Evolutionary conservation across 148 eudicot genomes (phyloP), one percentile per base, ranked within the genome.

Genomic region (Beta vulgaris): DNA sequence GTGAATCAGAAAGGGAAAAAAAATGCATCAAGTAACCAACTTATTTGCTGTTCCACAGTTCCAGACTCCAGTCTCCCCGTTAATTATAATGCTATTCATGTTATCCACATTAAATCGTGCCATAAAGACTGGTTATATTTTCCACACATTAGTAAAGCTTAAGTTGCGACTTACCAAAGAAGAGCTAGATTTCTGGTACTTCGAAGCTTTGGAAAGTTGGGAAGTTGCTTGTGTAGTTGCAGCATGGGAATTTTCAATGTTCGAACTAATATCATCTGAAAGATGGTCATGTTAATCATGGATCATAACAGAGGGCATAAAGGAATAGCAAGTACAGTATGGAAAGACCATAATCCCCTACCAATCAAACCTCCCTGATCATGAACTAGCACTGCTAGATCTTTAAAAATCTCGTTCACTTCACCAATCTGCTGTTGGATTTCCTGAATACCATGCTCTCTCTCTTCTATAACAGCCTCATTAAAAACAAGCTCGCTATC

Each of bases 321-420:
- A 71, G 28, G 13, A 25, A 32, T 83, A 39, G 18, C 39, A 57
- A 74, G 66, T 71, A 16, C n/a, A 16, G 1, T 43, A 16, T 21
- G n/a, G 51, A 61, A 51, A 39, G 43, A 4, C 48, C 14, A 64
- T 21, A 16, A 11, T 54, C 40, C 82, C 66, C 66, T 73, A 89
- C 97, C 97, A 40, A 91, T 91, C 85, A 91, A 76, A 72, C 75
- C 76, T 81, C 97, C 93, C 84, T 91, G 97, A 71, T 91, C 93
- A 73, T 89, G 91, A 44, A 91, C 97, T 49, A 91, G 84, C 42
- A 89, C 97, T 29, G 91, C 93, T 25, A 91, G 87, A 78, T 91
- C 97, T 77, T 91, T 91, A 79, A 91, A 86, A 43, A 91, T 91
- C 77, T 89, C 97, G 53, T 91, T 91, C 59, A 91, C 93, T 82